Evolutionary conservation across 1,284 basidiomycete genomes (phyloP).

Genomic region (Ustilago cynodontis): DNA sequence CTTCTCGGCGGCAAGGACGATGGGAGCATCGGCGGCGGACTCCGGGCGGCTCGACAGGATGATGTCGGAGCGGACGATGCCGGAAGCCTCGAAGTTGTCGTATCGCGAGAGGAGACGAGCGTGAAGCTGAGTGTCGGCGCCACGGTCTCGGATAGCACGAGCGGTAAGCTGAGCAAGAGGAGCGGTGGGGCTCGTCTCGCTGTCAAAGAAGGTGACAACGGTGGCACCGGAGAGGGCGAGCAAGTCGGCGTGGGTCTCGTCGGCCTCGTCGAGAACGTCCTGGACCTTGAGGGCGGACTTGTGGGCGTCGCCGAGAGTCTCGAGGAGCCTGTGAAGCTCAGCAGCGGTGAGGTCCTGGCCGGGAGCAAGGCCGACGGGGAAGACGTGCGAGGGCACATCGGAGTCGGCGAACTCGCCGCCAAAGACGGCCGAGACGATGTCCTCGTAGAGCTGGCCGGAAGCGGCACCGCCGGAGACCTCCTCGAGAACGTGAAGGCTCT

Average conservation of each 20-base stretch:
- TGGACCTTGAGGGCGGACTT: constrained; percentile 44
- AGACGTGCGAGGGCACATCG: constrained; percentile 40
- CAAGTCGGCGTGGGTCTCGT: constrained; percentile 50
- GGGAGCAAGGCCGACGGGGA: constrained; percentile 53
- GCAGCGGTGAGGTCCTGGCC: constrained; percentile 52
- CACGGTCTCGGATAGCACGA: constrained; percentile 57
- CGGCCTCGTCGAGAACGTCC: constrained; percentile 44
- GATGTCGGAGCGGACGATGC: constrained; percentile 64
- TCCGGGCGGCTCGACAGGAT: constrained; percentile 55
- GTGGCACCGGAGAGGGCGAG: constrained; percentile 55
- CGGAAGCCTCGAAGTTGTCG: constrained; percentile 67
- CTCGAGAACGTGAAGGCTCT: constrained; percentile 65
- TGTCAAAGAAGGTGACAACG: constrained; percentile 66
- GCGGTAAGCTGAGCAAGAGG: constrained; percentile 58
- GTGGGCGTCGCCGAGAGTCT: constrained; percentile 36
- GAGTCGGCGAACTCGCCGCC: constrained; percentile 47
- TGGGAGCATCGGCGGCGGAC: constrained; percentile 55
- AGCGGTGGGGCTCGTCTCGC: constrained; percentile 59
- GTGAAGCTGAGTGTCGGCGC: constrained; percentile 50
- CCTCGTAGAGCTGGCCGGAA: constrained; percentile 61
- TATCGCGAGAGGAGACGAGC: constrained; percentile 64
- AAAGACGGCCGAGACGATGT: constrained; percentile 56
- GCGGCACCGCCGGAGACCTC: constrained; percentile 52
- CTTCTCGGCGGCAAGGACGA: constrained; percentile 58
- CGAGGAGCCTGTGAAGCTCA: constrained; percentile 58